These are phyloP conservation scores for Puccinia horiana DNA, from an alignment of 1,284 basidiomycete genomes.

Conservation along the genomic window DNA sequence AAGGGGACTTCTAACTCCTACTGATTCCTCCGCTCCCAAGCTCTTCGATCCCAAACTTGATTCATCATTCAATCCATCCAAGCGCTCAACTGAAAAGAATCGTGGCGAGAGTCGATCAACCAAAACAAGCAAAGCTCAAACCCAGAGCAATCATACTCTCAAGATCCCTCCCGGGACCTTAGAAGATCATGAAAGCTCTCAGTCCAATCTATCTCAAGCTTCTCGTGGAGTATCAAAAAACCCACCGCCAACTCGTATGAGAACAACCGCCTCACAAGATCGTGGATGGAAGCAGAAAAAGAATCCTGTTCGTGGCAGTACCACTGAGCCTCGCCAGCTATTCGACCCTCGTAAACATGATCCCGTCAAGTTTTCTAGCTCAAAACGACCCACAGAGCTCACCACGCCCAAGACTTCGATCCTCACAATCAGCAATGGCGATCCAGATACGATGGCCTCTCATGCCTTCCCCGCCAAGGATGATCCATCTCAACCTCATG, in stretches of 20 bases:
- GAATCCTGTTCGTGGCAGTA: constrained; percentile 11
- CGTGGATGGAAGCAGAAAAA: constrained; percentile 35
- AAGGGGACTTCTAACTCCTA: not conserved
- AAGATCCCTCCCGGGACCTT: not conserved
- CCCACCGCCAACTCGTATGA: not conserved
- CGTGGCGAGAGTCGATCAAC: not conserved
- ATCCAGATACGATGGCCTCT: constrained; percentile 54
- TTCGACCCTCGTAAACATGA: constrained; percentile 83
- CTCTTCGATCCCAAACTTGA: constrained; percentile 32
- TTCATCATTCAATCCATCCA: constrained; percentile 13
- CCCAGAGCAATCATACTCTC: not conserved
- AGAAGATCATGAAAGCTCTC: constrained; percentile 23
- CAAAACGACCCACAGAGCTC: constrained; percentile 54
- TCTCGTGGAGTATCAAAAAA: constrained; percentile 15
- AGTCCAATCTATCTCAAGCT: constrained; percentile 12
- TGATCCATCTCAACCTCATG: not conserved
- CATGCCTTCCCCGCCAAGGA: constrained; percentile 57
- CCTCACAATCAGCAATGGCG: constrained; percentile 62
- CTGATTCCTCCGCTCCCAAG: constrained; percentile 10
- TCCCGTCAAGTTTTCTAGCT: constrained; percentile 69
- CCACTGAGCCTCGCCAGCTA: constrained; percentile 60
- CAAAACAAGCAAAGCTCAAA: not conserved
- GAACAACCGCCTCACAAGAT: constrained; percentile 20
- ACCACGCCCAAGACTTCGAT: constrained; percentile 63
- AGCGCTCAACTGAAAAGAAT: not conserved